These are phyloP conservation scores for Petunia hybrid DNA, from an alignment of 305 asterid species.

Conservation along the genomic window DNA sequence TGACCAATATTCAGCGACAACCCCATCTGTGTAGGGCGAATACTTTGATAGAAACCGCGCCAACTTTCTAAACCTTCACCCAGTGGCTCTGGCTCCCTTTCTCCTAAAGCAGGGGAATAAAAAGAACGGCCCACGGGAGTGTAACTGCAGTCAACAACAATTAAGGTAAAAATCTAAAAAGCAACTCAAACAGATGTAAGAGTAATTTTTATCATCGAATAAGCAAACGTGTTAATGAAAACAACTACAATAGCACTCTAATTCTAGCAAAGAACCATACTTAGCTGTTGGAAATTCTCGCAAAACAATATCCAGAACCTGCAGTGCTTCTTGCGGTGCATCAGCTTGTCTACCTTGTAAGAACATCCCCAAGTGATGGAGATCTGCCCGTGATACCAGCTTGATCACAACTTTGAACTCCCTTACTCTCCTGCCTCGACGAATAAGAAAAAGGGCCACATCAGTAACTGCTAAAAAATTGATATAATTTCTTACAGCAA, in stretches of 20 bases:
- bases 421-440: slow-evolving; percentile 68
- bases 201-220: no score
- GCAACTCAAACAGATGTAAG: neutral
- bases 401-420: slow-evolving; percentile 87
- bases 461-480: slow-evolving; percentile 7
- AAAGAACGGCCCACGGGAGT: slow-evolving; percentile 90
- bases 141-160: slow-evolving; percentile 51
- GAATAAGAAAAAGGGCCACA: slow-evolving; percentile 15
- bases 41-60: slow-evolving; percentile 99
- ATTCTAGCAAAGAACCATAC: slow-evolving; percentile 43
- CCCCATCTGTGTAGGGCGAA: slow-evolving; percentile 99
- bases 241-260: no score
- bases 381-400: slow-evolving; percentile 93
- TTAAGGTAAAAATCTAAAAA: neutral
- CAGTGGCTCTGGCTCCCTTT: slow-evolving; percentile 67
- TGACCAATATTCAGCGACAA: slow-evolving; percentile 92
- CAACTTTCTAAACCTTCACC: slow-evolving; percentile 99
- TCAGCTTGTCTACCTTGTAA: slow-evolving; percentile 92
- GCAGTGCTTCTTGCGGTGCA: slow-evolving; percentile 98
- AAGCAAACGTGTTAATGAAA: no score
- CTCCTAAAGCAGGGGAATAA: slow-evolving; percentile 81
- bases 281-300: slow-evolving; percentile 86
- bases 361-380: slow-evolving; percentile 95
- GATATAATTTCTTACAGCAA: neutral
- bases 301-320: slow-evolving; percentile 93